Evolutionary conservation across 176 grass and related monocot genomes (phyloP), one percentile per base, ranked within the genome.

Genomic region (Aegilops sharonensis): DNA sequence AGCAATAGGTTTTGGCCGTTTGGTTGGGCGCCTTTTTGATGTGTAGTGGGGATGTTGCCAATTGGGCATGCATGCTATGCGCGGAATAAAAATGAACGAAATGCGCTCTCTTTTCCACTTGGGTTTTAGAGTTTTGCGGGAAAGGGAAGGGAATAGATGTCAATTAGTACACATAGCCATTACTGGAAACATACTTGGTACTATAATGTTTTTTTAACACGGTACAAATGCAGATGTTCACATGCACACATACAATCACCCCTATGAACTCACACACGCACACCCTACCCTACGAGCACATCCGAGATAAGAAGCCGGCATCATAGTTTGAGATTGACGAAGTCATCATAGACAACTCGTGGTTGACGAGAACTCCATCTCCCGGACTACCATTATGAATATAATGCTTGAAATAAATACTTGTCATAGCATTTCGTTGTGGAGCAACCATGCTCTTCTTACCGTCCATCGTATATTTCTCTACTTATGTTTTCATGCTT

Each of bases 1-100:
- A 87, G 32, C 42, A 34, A 21, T 6, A 13, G 24, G 45, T 3
- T 39, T 43, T 27, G 61, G 0, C 11, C 32, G 35, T 45, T 13
- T 21, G 20, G 9, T 6, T 36, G 20, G 9, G 61, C 5, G 59
- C 9, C 50, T 75, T 56, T 65, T 14, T 2, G 8, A 32, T 72
- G 54, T 39, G 87, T 67, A 17, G 56, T 74, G 67, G 5, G 24
- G 37, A 37, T 6, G 60, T 48, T 88, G 73, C 64, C 69, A 64
- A 29, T 63, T 75, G 48, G 15, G 15, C 52, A 56, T 56, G 52
- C 17, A 56, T 56, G 52, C 15, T 4, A 17, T 52, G 48, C 13
- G 2, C 6, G 52, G 15, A 34, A 10, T 5, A 25, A 31, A 78
- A 71, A 88, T 13, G 73, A 39, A 23, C 25, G 56, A 8, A 64